Evolutionary conservation across 2,329 filamentous ascomycete species (phyloP), one percentile per base, ranked within the genome.

Genomic region (Didymosphaeria variabile): DNA sequence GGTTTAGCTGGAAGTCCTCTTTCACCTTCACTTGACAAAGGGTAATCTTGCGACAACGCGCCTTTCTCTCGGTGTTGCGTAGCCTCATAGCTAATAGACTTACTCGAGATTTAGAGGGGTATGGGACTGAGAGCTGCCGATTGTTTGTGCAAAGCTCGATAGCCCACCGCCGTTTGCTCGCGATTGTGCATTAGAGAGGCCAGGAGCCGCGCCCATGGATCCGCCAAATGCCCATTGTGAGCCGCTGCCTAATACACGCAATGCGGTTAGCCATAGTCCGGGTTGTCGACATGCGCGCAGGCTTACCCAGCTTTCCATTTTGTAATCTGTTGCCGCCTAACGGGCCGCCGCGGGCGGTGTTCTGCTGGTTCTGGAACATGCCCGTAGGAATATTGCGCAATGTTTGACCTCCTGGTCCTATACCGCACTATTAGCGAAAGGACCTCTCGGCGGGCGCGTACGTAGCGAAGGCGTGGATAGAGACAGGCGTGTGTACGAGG

Each of bases 211-310:
- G 55, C 83, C 83, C 72, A 85, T 82, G 46, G 85, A 84, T 57
- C 84, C 76, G 52, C 84, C 84, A 72, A 87, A 87, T 52, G 83
- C 85, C 86, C 86, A 88, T 72, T 84, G 84, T 63, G 84, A 81
- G 69, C 82, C 83, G 68, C 80, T 83, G 55, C 85, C 86, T 83
- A 74, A 51, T 70, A 54, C 44, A 61, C 26, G 61, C 34, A 47
- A 29, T 59, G 38, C 26, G 15, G 60, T 76, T 60, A 76, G 73
- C 61, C 52, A 64, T 46, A 17, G 23, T 19, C 47, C 36, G 50
- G 31, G 29, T 40, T 46, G 49, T 47, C 31, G 42, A 15, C 10
- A 9, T 46, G 31, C 31, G 40, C 46, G 44, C 44, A 49, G 19
- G 21, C 75, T 70, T 76, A 86, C 84, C 84, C 62, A 85, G 76